Percentiles rank a stretch among this genome's conserved stretches.
Evolutionary conservation across 768 basidiomycete genomes (phyloP).

Genomic region (Rhodotorula babjevae): DNA sequence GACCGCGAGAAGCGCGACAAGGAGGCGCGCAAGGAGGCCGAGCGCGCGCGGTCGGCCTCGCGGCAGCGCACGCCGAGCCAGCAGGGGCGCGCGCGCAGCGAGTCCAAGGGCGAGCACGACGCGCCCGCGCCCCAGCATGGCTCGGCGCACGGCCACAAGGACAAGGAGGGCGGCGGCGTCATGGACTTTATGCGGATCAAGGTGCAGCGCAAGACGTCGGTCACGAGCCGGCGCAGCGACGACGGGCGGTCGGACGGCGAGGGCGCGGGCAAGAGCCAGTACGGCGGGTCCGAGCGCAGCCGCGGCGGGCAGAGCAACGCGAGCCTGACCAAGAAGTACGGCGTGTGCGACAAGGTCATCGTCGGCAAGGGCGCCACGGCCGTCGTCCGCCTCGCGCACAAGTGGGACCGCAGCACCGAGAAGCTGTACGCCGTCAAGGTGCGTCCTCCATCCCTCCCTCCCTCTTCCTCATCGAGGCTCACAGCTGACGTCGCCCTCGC

Average conservation of each 20-base stretch:
- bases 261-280: conserved; percentile 7
- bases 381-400: conserved; percentile 91
- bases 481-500: background rate
- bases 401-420: conserved; percentile 87
- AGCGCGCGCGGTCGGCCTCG: background rate
- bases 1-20: conserved; percentile 27
- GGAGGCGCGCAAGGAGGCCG: conserved; percentile 18
- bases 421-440: conserved; percentile 98
- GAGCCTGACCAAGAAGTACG: conserved; percentile 80
- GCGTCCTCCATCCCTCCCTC: conserved; percentile 37
- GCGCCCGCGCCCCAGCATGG: background rate
- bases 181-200: conserved; percentile 39
- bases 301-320: conserved; percentile 54
- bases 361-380: conserved; percentile 99
- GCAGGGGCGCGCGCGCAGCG: conserved; percentile 13
- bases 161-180: conserved; percentile 19
- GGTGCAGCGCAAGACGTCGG: conserved; percentile 32
- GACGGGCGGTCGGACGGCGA: conserved; percentile 25
- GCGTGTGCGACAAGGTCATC: conserved; percentile 90
- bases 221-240: conserved; percentile 30
- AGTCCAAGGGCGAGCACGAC: background rate
- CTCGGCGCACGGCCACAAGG: background rate
- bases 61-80: conserved; percentile 9
- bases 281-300: conserved; percentile 45
- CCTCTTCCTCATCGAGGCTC: background rate